Conservation (phyloP, 768 basidiomycete species). For the Suillus tomentosus region DNA sequence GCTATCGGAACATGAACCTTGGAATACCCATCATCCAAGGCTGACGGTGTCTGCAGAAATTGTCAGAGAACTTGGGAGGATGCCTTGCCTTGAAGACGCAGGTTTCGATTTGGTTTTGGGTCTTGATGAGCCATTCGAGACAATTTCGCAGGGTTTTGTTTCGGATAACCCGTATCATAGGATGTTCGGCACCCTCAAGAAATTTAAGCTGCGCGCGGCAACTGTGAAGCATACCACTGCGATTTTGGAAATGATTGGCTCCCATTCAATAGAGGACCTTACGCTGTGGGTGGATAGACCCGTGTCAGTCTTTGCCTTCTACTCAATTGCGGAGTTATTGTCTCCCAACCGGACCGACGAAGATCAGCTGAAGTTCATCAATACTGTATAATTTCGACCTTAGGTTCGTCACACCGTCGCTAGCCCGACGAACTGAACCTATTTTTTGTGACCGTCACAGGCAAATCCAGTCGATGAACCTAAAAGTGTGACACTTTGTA, state of each 20-base stretch:
- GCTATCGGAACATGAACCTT: background rate
- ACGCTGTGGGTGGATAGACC: background rate
- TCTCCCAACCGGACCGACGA: background rate
- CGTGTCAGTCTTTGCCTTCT: background rate
- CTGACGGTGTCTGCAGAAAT: background rate
- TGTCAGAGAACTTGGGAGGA: constrained; percentile 2
- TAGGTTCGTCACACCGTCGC: too few species aligned
- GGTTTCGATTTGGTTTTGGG: background rate
- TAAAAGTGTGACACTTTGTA: too few species aligned
- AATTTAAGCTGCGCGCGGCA: background rate
- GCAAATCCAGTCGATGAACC: too few species aligned
- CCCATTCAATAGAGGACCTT: background rate
- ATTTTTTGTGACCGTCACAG: too few species aligned
- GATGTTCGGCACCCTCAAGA: background rate
- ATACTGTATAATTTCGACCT: too few species aligned
- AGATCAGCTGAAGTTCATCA: background rate
- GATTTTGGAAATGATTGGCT: background rate
- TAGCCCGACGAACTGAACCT: too few species aligned
- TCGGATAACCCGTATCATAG: background rate
- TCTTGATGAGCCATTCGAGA: background rate
- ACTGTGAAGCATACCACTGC: background rate
- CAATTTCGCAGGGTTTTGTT: background rate
- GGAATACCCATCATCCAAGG: background rate
- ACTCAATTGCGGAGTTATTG: background rate
- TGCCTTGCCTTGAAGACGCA: background rate